Percentiles rank a stretch among this genome's conserved stretches.
Evolutionary conservation across 345 rosid genomes (phyloP).

Genomic region (Salix udensis): DNA sequence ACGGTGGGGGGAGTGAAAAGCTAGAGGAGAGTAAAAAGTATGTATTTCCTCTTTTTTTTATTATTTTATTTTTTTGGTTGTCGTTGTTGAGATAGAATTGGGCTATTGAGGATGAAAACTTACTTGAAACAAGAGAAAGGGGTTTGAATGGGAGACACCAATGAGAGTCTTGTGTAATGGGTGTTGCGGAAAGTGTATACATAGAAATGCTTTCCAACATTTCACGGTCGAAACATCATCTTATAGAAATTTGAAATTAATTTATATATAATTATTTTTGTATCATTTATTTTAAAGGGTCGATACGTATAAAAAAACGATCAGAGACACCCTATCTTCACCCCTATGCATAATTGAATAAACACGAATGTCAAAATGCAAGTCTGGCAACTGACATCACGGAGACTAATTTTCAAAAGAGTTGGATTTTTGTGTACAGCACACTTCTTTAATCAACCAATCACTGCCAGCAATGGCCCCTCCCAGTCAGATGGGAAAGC

Average conservation of each 20-base stretch:
- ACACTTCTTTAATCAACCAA: constrained; percentile 18
- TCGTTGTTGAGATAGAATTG: neutral
- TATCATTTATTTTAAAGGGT: too few species aligned
- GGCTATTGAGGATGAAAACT: constrained; percentile 18
- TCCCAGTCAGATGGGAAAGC: constrained; percentile 74
- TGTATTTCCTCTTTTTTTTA: neutral
- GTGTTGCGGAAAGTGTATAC: constrained; percentile 14
- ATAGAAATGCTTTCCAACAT: constrained; percentile 10
- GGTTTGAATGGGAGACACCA: neutral
- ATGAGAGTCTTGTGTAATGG: constrained; percentile 3
- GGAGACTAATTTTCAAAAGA: constrained; percentile 5
- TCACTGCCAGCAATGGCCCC: constrained; percentile 91
- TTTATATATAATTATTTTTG: too few species aligned
- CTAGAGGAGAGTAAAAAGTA: constrained; percentile 12
- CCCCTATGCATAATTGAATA: neutral
- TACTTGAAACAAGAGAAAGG: constrained; percentile 34
- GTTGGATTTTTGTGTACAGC: constrained; percentile 1
- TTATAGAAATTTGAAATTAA: too few species aligned
- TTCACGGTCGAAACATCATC: too few species aligned
- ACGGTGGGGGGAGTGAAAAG: constrained; percentile 14
- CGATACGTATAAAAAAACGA: too few species aligned
- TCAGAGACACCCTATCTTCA: too few species aligned
- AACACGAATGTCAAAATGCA: constrained; percentile 6
- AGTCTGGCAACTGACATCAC: constrained; percentile 28
- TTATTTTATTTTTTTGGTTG: neutral